Conservation (phyloP, 208 protist species). For the Leptomonas seymouri region DNA sequence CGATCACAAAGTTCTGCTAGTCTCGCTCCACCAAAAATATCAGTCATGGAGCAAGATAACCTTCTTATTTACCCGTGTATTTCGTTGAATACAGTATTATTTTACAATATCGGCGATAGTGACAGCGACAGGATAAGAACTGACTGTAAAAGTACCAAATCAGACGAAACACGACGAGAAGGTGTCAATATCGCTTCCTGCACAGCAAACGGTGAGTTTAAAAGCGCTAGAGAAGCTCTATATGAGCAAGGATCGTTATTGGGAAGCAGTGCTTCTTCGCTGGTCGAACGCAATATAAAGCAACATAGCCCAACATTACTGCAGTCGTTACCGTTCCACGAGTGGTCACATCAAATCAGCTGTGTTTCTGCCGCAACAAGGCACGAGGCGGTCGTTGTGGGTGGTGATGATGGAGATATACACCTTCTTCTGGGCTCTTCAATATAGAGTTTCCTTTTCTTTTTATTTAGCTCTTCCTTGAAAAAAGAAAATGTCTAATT, state of each 20-base stretch:
- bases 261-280: neutral
- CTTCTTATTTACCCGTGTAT: constrained; percentile 49
- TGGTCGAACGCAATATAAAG: neutral
- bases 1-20: constrained; percentile 35
- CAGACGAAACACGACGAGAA: neutral
- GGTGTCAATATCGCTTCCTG: neutral
- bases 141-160: neutral
- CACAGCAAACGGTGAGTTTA: neutral
- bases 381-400: constrained; percentile 14
- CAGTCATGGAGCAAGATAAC: constrained; percentile 28
- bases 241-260: neutral
- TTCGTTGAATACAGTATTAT: constrained; percentile 38
- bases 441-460: neutral
- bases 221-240: neutral
- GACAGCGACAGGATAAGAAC: neutral
- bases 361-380: constrained; percentile 19
- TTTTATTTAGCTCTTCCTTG: neutral
- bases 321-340: constrained; percentile 17
- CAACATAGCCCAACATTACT: constrained; percentile 3
- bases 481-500: too few species aligned
- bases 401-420: constrained; percentile 30
- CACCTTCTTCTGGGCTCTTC: neutral
- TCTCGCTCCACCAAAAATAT: constrained; percentile 38
- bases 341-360: constrained; percentile 27
- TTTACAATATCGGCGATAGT: constrained; percentile 21